phyloP scores from a whole-genome alignment of 2,329 filamentous ascomycete species.

The Neofusicoccum ribis region DNA sequence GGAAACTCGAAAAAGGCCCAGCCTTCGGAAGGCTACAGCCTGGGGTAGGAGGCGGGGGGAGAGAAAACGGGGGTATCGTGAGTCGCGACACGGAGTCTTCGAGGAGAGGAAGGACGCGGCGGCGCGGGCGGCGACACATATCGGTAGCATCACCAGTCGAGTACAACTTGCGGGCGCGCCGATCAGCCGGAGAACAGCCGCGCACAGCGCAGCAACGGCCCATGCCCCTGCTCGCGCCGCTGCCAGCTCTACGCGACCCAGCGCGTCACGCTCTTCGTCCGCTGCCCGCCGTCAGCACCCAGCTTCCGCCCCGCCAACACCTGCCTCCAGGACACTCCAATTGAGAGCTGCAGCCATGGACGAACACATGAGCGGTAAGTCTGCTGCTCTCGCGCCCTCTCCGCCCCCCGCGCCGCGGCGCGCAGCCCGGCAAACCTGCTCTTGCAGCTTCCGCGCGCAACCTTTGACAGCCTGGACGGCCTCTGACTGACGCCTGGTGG shows the following conservation, averaged over 20 bases:
- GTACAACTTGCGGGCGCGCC: background rate
- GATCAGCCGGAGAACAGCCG: background rate
- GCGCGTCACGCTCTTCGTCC: conserved; percentile 13
- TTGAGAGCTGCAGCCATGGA: conserved; percentile 31
- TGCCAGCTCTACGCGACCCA: conserved; percentile 8
- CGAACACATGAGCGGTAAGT: conserved; percentile 39
- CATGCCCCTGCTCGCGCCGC: background rate
- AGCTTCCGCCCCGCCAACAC: background rate
- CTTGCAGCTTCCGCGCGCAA: background rate
- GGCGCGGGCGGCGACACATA: conserved; percentile 1
- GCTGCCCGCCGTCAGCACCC: background rate
- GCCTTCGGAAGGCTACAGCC: conserved; percentile 1
- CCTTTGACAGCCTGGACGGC: background rate
- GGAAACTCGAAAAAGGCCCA: background rate
- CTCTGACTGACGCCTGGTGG: background rate
- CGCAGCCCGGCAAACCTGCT: background rate
- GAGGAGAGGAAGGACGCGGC: conserved; percentile 5
- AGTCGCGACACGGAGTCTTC: conserved; percentile 23
- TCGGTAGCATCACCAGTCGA: conserved; percentile 9
- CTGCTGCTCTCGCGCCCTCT: background rate
- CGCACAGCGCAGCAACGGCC: background rate
- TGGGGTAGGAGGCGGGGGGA: background rate
- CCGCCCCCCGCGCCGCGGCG: background rate
- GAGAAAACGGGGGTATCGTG: conserved; percentile 20
- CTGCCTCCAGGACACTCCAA: background rate